A percentile compares a stretch with the other conserved stretches of the same genome.
These are phyloP conservation scores for Neurospora hispaniola DNA, from an alignment of 495 filamentous ascomycete genomes.

Conservation along the genomic window DNA sequence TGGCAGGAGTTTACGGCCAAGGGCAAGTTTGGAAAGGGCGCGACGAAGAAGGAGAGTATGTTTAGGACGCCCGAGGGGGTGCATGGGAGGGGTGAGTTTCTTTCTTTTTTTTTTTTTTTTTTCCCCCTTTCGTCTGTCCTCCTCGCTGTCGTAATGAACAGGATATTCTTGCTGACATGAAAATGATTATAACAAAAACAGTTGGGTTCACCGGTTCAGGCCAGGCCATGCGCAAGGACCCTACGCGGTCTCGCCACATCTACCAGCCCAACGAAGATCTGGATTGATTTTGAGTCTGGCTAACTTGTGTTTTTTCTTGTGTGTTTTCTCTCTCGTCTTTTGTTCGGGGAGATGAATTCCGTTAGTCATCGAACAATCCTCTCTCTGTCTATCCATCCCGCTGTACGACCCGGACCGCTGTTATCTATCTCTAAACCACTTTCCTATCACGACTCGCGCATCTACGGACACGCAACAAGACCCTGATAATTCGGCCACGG, in stretches of 20 bases:
- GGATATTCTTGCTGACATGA: no score
- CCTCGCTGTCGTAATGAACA: no score
- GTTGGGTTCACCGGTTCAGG: conserved; percentile 95
- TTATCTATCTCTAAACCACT: neutral
- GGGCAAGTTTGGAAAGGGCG: conserved; percentile 37
- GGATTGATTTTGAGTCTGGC: conserved; percentile 30
- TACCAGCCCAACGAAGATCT: conserved; percentile 77
- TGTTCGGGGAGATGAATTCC: neutral
- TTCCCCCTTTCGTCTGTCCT: no score
- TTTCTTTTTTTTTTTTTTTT: neutral
- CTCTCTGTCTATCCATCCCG: neutral
- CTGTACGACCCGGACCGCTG: neutral
- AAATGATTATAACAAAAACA: conserved; percentile 18
- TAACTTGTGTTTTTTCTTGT: neutral
- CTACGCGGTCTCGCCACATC: conserved; percentile 69
- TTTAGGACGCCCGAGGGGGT: conserved; percentile 84
- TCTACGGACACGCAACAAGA: neutral
- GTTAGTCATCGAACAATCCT: neutral
- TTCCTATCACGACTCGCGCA: neutral
- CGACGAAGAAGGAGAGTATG: conserved; percentile 88
- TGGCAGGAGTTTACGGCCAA: conserved; percentile 86
- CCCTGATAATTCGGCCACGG: neutral
- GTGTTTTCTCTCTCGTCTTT: neutral
- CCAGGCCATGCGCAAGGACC: conserved; percentile 87
- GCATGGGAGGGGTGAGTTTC: conserved; percentile 63